phyloP scores from a whole-genome alignment of 148 eudicot genomes.

The Rhododendron ovatum region DNA sequence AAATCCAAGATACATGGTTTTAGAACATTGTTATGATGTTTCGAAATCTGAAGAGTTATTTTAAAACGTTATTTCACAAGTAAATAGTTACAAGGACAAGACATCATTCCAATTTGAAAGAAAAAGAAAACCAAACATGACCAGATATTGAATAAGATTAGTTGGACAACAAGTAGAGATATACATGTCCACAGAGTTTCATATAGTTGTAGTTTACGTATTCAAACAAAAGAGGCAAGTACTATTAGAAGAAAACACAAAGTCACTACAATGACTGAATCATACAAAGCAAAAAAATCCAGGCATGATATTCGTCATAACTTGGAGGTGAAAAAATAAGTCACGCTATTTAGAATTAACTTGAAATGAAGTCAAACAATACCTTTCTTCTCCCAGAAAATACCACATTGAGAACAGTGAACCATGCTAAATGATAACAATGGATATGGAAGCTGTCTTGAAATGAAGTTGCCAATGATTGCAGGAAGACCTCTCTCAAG shows the following conservation, averaged over 20 bases:
- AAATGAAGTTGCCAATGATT: slow-evolving; percentile 74
- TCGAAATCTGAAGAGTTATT: background rate
- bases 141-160: too few relatives aligned
- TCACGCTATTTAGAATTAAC: background rate
- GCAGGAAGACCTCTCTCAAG: slow-evolving; percentile 99
- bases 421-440: slow-evolving; percentile 90
- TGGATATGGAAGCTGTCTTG: slow-evolving; percentile 90
- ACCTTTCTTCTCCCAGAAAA: slow-evolving; percentile 93
- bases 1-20: background rate
- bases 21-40: background rate
- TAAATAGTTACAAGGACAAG: background rate
- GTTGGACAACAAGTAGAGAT: background rate
- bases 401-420: slow-evolving; percentile 95
- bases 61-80: background rate
- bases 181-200: background rate
- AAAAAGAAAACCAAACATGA: background rate
- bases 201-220: background rate
- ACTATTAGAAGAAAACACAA: background rate
- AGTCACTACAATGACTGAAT: background rate
- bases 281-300: background rate
- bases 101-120: background rate
- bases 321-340: background rate
- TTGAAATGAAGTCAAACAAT: background rate
- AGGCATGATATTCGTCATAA: background rate
- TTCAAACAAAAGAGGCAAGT: background rate